phyloP scores from a whole-genome alignment of 2,329 filamentous ascomycete species.

The Metarhizium robertsii region DNA sequence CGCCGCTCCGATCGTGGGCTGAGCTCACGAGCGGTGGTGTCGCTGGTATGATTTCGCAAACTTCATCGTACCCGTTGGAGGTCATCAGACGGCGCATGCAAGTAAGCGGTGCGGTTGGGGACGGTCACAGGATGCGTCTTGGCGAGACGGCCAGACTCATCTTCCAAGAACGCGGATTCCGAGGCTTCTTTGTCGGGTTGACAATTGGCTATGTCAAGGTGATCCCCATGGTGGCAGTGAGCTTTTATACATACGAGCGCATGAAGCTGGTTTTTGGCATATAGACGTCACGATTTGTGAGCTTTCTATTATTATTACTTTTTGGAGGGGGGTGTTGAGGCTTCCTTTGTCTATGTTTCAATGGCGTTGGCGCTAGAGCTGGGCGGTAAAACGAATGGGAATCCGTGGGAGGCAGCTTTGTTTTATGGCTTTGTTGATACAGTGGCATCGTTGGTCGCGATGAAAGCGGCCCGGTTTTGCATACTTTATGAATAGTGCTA shows the following conservation, averaged over 20 bases:
- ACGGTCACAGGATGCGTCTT: constrained; percentile 71
- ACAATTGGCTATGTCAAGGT: constrained; percentile 95
- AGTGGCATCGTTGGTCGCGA: neutral
- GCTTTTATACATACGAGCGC: constrained; percentile 58
- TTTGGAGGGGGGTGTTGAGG: constrained; percentile 4
- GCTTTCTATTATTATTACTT: neutral
- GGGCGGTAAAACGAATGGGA: neutral
- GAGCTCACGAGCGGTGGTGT: constrained; percentile 77
- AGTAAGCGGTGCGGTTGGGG: constrained; percentile 86
- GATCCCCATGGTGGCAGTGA: constrained; percentile 72
- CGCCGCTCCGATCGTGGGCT: constrained; percentile 73
- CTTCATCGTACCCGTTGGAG: constrained; percentile 86
- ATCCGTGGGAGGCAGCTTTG: neutral
- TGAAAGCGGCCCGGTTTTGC: neutral
- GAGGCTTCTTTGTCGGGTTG: constrained; percentile 86
- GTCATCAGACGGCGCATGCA: constrained; percentile 92
- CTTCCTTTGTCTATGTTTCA: neutral
- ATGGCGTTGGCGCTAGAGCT: neutral
- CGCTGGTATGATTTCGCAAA: constrained; percentile 84
- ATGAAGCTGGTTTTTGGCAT: constrained; percentile 57
- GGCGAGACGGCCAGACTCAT: constrained; percentile 70
- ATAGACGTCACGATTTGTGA: constrained; percentile 21
- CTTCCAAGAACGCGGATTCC: constrained; percentile 61
- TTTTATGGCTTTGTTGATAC: neutral
- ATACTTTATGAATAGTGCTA: neutral